Evolutionary conservation across 306 rosid species (phyloP).

Genomic region (Arachis hypogaea): DNA sequence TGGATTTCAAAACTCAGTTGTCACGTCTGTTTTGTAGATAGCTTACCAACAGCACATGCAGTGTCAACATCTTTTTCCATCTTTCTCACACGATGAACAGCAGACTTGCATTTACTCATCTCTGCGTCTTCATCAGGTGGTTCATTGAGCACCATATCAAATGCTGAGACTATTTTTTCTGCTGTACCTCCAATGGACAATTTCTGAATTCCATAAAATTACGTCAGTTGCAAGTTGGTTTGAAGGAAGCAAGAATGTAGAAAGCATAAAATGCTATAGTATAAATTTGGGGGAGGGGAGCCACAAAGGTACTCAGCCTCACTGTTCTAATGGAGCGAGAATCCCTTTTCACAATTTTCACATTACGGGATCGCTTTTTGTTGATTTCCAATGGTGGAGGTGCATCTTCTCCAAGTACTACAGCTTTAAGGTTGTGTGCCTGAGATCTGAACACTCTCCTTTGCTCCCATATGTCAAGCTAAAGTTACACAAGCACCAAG

Average conservation of each 20-base stretch:
- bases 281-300: conserved; percentile 9
- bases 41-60: conserved; percentile 68
- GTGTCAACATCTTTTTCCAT: conserved; percentile 78
- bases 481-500: conserved; percentile 32
- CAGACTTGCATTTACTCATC: conserved; percentile 81
- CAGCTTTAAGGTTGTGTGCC: conserved; percentile 58
- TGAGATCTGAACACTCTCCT: conserved; percentile 85
- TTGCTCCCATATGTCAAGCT: conserved; percentile 91
- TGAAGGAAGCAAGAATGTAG: conserved; percentile 22
- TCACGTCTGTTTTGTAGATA: conserved; percentile 9
- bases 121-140: conserved; percentile 71
- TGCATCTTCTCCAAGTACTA: conserved; percentile 76
- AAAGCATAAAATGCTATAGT: neutral
- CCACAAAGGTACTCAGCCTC: conserved; percentile 39
- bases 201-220: conserved; percentile 60
- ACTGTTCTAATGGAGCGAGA: conserved; percentile 89
- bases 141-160: conserved; percentile 73
- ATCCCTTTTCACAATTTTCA: conserved; percentile 80
- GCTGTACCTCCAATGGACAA: conserved; percentile 82
- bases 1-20: conserved; percentile 27
- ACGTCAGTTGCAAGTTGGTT: conserved; percentile 7
- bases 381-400: conserved; percentile 73
- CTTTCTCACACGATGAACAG: conserved; percentile 73
- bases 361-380: conserved; percentile 80
- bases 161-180: conserved; percentile 90